A percentile compares a stretch with the other conserved stretches of the same genome.
Evolutionary conservation across 139 green algal genomes (phyloP).

Genomic region (Chlamydomonas sp.): DNA sequence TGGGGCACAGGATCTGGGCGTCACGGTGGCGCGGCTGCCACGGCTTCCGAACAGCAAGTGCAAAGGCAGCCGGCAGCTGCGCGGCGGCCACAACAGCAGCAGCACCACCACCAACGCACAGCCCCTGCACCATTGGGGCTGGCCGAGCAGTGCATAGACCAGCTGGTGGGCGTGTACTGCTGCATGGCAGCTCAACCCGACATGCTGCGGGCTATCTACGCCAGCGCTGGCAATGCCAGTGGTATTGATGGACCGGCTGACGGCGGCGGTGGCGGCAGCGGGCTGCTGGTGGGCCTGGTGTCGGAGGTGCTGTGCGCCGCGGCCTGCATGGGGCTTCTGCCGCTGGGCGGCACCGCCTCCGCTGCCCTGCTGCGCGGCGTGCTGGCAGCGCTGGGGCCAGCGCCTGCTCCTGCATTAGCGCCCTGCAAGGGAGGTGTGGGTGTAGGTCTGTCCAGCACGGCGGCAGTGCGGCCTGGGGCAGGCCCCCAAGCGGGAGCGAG

Average conservation of each 20-base stretch:
- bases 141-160: neutral
- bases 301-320: slow-evolving; percentile 8
- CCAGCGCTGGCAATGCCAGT: neutral
- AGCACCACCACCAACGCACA: no score
- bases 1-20: neutral
- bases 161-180: neutral
- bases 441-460: no score
- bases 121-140: no score
- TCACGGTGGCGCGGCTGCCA: no score
- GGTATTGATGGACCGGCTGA: neutral
- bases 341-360: neutral
- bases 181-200: neutral
- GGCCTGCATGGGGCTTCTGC: neutral
- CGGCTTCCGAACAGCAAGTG: no score
- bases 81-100: no score
- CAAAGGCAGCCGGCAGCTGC: no score
- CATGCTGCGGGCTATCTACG: neutral
- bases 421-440: neutral
- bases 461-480: no score
- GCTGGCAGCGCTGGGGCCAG: neutral
- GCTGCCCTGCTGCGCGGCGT: no score
- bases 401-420: neutral
- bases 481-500: no score
- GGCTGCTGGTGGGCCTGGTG: slow-evolving; percentile 13
- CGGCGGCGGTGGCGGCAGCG: slow-evolving; percentile 1